Conservation (phyloP, 2,329 filamentous ascomycete genomes). For the Sphaerostilbella broomeana region DNA sequence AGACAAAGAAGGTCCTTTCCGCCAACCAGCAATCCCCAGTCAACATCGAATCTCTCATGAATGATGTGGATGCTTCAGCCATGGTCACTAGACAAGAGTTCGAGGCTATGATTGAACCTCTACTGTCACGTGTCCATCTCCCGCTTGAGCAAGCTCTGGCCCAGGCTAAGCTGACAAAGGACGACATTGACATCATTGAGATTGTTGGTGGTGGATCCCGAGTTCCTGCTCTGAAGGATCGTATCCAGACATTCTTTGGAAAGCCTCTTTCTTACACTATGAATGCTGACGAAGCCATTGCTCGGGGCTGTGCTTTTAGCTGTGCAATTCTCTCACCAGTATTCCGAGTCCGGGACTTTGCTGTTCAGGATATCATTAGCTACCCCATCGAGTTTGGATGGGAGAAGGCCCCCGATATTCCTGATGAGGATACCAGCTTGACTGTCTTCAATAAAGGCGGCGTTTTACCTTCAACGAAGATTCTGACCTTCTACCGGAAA, state of each 20-base stretch:
- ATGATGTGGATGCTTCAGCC: conserved; percentile 83
- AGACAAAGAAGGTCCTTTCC: conserved; percentile 96
- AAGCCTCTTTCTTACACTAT: conserved; percentile 92
- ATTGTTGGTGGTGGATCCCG: conserved; percentile 92
- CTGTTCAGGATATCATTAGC: conserved; percentile 93
- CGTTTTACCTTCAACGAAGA: conserved; percentile 96
- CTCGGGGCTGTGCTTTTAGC: conserved; percentile 92
- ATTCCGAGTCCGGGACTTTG: conserved; percentile 97
- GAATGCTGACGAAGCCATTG: conserved; percentile 96
- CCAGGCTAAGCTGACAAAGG: conserved; percentile 83
- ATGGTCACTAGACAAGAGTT: conserved; percentile 93
- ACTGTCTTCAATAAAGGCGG: conserved; percentile 98
- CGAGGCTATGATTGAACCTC: conserved; percentile 80
- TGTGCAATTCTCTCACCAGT: conserved; percentile 95
- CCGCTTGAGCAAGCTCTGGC: conserved; percentile 87
- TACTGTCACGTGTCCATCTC: conserved; percentile 63
- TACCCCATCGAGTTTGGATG: conserved; percentile 98
- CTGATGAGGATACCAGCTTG: conserved; percentile 94
- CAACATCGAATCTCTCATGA: conserved; percentile 98
- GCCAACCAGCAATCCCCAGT: conserved; percentile 88
- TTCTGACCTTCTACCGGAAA: conserved; percentile 98
- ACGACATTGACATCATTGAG: conserved; percentile 91
- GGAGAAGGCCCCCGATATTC: conserved; percentile 98
- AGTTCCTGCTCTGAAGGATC: conserved; percentile 86
- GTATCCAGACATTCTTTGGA: conserved; percentile 83